A percentile compares a stretch with the other conserved stretches of the same genome.
Conservation (phyloP, 2,329 filamentous ascomycete species). For the Tolypocladium paradoxum region DNA sequence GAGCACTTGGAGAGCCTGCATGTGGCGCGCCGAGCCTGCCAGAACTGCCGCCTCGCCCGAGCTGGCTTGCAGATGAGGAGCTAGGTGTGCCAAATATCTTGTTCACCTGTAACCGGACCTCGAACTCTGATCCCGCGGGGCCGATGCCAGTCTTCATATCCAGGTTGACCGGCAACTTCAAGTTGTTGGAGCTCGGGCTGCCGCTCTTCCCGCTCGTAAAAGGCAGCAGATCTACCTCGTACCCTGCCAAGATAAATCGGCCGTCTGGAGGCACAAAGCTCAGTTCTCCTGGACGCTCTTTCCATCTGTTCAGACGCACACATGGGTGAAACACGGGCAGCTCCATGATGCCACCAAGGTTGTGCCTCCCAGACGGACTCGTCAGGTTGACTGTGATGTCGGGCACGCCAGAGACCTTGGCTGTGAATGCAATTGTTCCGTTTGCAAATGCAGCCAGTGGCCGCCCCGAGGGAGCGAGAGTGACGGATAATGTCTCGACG, state of each 20-base stretch:
- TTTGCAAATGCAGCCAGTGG: constrained; percentile 79
- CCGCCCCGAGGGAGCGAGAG: constrained; percentile 79
- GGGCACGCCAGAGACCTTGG: constrained; percentile 88
- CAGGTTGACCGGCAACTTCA: constrained; percentile 73
- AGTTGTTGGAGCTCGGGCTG: constrained; percentile 44
- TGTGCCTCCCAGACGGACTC: constrained; percentile 70
- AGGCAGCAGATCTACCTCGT: constrained; percentile 84
- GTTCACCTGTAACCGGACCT: constrained; percentile 66
- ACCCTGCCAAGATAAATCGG: constrained; percentile 83
- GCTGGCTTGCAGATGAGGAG: constrained; percentile 23
- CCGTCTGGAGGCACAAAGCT: constrained; percentile 95
- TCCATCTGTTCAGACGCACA: constrained; percentile 82
- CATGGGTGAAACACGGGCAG: constrained; percentile 94
- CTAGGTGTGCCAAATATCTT: constrained; percentile 44
- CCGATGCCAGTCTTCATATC: constrained; percentile 78
- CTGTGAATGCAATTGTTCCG: constrained; percentile 88
- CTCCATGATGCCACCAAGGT: constrained; percentile 64
- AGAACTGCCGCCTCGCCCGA: constrained; percentile 31
- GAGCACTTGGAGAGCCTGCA: constrained; percentile 44
- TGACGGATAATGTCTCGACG: constrained; percentile 80
- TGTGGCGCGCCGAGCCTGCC: constrained; percentile 30
- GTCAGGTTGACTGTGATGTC: constrained; percentile 76
- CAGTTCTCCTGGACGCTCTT: constrained; percentile 78
- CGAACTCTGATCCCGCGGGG: constrained; percentile 68
- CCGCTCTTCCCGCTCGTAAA: constrained; percentile 48